Evolutionary conservation across 257 asterid genomes (phyloP).

Genomic region (Paulownia fortunei): DNA sequence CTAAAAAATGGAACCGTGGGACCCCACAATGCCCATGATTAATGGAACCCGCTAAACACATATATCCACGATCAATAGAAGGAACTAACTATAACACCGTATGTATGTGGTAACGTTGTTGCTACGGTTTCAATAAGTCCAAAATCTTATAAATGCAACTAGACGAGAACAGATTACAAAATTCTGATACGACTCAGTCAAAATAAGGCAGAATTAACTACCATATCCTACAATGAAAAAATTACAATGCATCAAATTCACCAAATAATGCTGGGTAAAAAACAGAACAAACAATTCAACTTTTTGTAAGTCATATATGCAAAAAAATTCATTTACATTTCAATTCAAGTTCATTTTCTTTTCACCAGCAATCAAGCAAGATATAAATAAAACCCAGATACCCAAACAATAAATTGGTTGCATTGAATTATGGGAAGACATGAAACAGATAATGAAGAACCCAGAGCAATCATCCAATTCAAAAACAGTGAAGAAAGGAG

Average conservation of each 20-base stretch:
- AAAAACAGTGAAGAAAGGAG: conserved; percentile 15
- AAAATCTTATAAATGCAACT: background rate
- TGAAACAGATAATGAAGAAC: conserved; percentile 8
- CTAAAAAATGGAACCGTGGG: background rate
- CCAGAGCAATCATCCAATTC: conserved; percentile 14
- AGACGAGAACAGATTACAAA: background rate
- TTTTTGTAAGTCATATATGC: background rate
- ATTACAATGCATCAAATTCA: conserved; percentile 18
- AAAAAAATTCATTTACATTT: background rate
- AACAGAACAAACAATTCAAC: background rate
- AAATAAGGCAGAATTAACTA: conserved; percentile 9
- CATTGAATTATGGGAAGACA: background rate
- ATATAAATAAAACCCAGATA: conserved; percentile 12
- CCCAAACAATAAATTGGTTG: conserved; percentile 6
- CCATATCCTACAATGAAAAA: background rate
- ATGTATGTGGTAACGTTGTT: background rate
- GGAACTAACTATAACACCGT: background rate
- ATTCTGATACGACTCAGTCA: background rate
- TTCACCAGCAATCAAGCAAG: conserved; percentile 26
- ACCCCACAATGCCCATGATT: conserved; percentile 9
- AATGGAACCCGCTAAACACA: background rate
- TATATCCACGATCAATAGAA: background rate
- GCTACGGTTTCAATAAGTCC: background rate
- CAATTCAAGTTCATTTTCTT: conserved; percentile 5
- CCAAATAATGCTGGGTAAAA: background rate